Evolutionary conservation across 495 filamentous ascomycete genomes (phyloP), one percentile per base, ranked within the genome.

Genomic region (Xylaria telfairii): DNA sequence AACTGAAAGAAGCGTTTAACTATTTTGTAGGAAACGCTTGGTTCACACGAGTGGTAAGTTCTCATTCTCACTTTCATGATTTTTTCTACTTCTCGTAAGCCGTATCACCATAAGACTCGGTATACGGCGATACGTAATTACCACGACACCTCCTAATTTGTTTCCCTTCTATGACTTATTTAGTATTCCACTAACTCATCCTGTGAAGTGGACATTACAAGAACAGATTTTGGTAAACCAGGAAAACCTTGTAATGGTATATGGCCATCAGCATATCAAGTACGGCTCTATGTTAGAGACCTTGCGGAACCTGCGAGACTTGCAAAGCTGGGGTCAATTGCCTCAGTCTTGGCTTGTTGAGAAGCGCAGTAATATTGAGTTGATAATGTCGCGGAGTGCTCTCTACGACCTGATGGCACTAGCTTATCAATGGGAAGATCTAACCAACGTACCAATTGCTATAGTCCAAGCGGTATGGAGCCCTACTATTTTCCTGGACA

Each of bases 201-300:
- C 17, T 32, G 9, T 7, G 41, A 37, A 60, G 57, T 60, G 57
- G 57, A 60, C 57, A 24, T 39, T 60, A 24, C 57, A 60, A 41
- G 57, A 60, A 39, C 4, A 41, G n/a, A 10, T n/a, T 41, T 60
- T 37, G 3, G 57, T 34, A 7, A 41, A n/a, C 1, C 7, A 6
- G 7, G 19, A 41, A n/a, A 60, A 19, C 13, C 17, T 24, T 26
- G n/a, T 60, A 9, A 60, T 60, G 13, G 34, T 24, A 10, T 60
- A n/a, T 41, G 57, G 34, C 57, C 13, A 8, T 28, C 21, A 28
- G 7, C 21, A 54, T 8, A 54, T 54, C 49, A 54, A 54, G 24
- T 54, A 54, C 26, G 8, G 1, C 8, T 0, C 21, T 28, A 10
- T 28, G n/a, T 5, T 24, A 26, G 6, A 2, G 49, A 26, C 47